Evolutionary conservation across 2,329 filamentous ascomycete species (phyloP).

Genomic region (Hymenoscyphus salicellus): DNA sequence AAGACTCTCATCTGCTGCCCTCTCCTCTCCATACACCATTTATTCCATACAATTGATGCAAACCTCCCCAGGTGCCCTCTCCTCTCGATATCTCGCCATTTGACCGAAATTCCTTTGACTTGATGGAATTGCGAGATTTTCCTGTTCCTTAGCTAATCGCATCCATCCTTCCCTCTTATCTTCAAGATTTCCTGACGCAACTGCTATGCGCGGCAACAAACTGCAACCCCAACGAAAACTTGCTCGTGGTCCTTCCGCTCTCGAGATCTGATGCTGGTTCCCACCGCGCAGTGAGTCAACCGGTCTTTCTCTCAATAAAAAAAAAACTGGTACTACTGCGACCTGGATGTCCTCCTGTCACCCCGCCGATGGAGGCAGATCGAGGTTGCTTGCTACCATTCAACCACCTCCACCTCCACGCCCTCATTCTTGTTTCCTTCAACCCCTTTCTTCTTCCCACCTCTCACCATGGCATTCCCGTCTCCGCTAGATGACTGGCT

Average conservation of each 20-base stretch:
- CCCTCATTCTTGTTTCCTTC: not conserved
- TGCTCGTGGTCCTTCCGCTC: conserved; percentile 3
- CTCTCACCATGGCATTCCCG: not conserved
- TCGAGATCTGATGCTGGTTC: conserved; percentile 5
- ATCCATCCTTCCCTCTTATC: conserved; percentile 5
- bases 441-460: not conserved
- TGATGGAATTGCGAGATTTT: conserved; percentile 11
- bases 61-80: not conserved
- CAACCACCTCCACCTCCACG: not conserved
- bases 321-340: not conserved
- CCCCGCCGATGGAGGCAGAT: not conserved
- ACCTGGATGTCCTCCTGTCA: not conserved
- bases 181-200: conserved; percentile 3
- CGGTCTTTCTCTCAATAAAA: not conserved
- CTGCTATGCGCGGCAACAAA: conserved; percentile 9
- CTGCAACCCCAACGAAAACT: not conserved
- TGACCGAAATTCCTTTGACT: not conserved
- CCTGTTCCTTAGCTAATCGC: conserved; percentile 1
- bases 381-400: not conserved
- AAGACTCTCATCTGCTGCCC: conserved; percentile 4
- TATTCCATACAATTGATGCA: not conserved
- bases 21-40: not conserved
- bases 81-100: not conserved
- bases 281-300: conserved; percentile 1
- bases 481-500: not conserved